A percentile compares a stretch with the other conserved stretches of the same genome.
Conservation (phyloP, 169 alveolate species). For the Eimeria zaria region DNA sequence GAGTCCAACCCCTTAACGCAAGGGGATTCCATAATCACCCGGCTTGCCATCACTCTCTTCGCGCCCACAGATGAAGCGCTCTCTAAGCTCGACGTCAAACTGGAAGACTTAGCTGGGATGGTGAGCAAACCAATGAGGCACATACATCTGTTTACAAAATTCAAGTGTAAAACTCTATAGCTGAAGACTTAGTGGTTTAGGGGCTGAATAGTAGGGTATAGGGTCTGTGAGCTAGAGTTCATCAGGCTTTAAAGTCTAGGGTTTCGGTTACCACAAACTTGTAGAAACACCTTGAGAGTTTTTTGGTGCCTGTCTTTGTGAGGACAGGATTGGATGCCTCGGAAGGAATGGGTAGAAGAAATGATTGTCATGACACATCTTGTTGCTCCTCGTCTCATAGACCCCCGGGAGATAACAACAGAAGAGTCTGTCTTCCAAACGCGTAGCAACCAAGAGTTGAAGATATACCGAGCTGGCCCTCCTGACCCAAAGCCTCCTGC, state of each 20-base stretch:
- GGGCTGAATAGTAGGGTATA: neutral
- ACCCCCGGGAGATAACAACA: constrained; percentile 43
- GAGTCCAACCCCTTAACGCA: constrained; percentile 34
- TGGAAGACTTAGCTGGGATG: constrained; percentile 41
- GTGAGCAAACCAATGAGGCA: neutral
- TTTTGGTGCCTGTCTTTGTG: constrained; percentile 2
- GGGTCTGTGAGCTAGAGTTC: neutral
- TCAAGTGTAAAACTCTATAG: neutral
- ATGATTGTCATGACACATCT: constrained; percentile 49
- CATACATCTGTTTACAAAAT: neutral
- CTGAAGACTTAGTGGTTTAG: neutral
- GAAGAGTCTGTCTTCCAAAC: constrained; percentile 50
- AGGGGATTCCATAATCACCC: constrained; percentile 52
- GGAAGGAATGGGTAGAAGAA: constrained; percentile 54
- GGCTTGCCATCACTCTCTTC: constrained; percentile 56
- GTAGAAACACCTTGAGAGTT: neutral
- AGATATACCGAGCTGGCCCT: constrained; percentile 24
- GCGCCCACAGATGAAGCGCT: constrained; percentile 58
- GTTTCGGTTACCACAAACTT: neutral
- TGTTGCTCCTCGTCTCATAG: constrained; percentile 70
- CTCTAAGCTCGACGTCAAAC: neutral
- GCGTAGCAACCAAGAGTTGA: constrained; percentile 45
- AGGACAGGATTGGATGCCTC: constrained; percentile 21
- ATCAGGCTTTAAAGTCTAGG: neutral
- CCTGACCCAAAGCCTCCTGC: constrained; percentile 26